Evolutionary conservation across 768 basidiomycete species (phyloP).

Genomic region (Tremella mesenterica): DNA sequence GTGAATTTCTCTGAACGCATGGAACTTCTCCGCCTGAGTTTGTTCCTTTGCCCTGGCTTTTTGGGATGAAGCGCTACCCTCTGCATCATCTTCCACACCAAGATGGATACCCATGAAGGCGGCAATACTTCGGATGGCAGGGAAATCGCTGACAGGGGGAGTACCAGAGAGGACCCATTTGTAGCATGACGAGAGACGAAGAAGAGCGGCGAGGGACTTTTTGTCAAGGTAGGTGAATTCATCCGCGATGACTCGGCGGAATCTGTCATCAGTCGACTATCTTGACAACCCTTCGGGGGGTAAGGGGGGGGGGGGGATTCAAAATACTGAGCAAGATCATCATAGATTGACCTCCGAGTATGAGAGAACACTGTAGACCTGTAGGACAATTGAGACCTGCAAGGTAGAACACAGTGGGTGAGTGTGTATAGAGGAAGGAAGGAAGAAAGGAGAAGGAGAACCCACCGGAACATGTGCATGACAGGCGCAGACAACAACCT

Average conservation of each 20-base stretch:
- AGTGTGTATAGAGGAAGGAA: not conserved
- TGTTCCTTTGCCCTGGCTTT: constrained; percentile 76
- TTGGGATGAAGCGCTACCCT: constrained; percentile 63
- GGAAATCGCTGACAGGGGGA: constrained; percentile 84
- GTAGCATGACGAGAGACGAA: constrained; percentile 63
- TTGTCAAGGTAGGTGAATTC: constrained; percentile 89
- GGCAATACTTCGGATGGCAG: constrained; percentile 79
- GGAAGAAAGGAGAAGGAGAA: not conserved
- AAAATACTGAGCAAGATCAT: no score
- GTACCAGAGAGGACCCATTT: constrained; percentile 97
- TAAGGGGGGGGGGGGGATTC: no score
- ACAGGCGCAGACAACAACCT: constrained; percentile 71
- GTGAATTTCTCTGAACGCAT: constrained; percentile 91
- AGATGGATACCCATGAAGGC: constrained; percentile 83
- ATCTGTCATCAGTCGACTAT: constrained; percentile 47
- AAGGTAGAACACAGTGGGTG: no score
- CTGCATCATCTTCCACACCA: constrained; percentile 79
- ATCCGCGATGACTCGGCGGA: constrained; percentile 77
- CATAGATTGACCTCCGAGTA: no score
- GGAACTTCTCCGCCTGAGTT: constrained; percentile 86
- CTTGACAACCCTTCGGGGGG: no score
- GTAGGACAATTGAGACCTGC: no score
- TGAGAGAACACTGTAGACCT: no score
- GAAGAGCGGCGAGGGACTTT: constrained; percentile 67
- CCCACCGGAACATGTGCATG: constrained; percentile 69